A percentile compares a stretch with the other conserved stretches of the same genome.
Evolutionary conservation across 768 basidiomycete species (phyloP).

Genomic region (Cystobasidium ongulense): DNA sequence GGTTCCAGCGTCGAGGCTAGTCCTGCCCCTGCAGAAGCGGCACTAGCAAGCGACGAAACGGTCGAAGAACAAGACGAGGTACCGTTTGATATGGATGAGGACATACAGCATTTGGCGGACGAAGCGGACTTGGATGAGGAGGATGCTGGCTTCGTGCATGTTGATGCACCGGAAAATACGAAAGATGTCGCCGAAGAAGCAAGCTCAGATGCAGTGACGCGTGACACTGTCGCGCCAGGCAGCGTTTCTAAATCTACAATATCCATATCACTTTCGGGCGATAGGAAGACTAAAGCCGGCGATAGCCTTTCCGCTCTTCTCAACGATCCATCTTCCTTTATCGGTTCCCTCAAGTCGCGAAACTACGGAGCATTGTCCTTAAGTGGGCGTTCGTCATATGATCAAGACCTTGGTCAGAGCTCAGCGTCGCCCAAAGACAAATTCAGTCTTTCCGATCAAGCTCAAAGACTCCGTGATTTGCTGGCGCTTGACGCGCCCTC

Average conservation of each 20-base stretch:
- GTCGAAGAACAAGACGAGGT: neutral
- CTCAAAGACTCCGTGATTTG: neutral
- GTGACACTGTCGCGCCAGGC: neutral
- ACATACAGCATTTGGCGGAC: slow-evolving; percentile 1
- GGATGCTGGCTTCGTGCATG: neutral
- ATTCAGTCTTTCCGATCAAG: slow-evolving; percentile 1
- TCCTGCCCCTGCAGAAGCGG: neutral
- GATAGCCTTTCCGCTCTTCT: slow-evolving; percentile 12
- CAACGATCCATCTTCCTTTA: slow-evolving; percentile 21
- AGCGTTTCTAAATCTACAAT: neutral
- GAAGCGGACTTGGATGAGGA: slow-evolving; percentile 5
- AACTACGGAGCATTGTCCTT: neutral
- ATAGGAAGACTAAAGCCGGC: neutral
- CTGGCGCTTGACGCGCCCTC: neutral
- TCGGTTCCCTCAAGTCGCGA: neutral
- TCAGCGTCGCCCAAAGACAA: neutral
- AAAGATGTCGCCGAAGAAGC: neutral
- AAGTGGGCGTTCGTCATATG: neutral
- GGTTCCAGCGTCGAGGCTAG: neutral
- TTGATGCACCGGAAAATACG: neutral
- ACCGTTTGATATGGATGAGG: slow-evolving; percentile 27
- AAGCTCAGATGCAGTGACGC: neutral
- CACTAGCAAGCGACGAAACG: neutral
- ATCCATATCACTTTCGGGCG: neutral
- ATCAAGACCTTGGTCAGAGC: neutral